Evolutionary conservation across 2,329 filamentous ascomycete species (phyloP).

Genomic region (Sporothrix sp.): DNA sequence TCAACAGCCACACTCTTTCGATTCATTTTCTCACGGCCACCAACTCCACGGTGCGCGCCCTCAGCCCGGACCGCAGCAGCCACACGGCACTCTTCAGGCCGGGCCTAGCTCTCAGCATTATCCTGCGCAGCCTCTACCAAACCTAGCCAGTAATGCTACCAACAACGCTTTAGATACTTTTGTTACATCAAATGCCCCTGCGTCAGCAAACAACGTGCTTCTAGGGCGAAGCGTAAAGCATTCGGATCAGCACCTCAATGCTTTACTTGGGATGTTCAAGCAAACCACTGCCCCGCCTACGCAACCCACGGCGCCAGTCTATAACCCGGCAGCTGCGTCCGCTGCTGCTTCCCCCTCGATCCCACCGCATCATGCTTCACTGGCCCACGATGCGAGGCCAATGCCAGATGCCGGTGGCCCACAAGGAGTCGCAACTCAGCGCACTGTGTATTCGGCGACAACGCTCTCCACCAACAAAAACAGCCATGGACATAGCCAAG

Average conservation of each 20-base stretch:
- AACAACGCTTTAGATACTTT: background rate
- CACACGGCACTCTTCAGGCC: background rate
- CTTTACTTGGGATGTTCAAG: constrained; percentile 34
- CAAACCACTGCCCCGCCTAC: constrained; percentile 19
- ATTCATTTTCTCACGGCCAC: background rate
- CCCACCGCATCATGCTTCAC: background rate
- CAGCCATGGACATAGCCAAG: constrained; percentile 15
- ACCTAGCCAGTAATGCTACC: background rate
- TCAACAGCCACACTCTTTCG: background rate
- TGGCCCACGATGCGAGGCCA: background rate
- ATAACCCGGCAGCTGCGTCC: background rate
- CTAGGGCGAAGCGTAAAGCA: background rate
- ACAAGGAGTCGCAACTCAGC: background rate
- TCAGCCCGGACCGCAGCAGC: constrained; percentile 15
- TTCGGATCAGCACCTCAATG: constrained; percentile 15
- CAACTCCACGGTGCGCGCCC: constrained; percentile 10
- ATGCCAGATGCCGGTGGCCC: background rate
- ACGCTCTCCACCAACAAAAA: constrained; percentile 7
- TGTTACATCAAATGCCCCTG: background rate
- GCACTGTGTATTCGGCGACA: constrained; percentile 2
- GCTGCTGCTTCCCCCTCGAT: background rate
- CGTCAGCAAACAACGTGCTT: background rate
- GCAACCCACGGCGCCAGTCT: background rate
- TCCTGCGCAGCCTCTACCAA: background rate
- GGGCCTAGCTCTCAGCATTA: background rate